A percentile compares a stretch with the other conserved stretches of the same genome.
phyloP scores from a whole-genome alignment of 208 protist species.

The Trypanosoma avium region DNA sequence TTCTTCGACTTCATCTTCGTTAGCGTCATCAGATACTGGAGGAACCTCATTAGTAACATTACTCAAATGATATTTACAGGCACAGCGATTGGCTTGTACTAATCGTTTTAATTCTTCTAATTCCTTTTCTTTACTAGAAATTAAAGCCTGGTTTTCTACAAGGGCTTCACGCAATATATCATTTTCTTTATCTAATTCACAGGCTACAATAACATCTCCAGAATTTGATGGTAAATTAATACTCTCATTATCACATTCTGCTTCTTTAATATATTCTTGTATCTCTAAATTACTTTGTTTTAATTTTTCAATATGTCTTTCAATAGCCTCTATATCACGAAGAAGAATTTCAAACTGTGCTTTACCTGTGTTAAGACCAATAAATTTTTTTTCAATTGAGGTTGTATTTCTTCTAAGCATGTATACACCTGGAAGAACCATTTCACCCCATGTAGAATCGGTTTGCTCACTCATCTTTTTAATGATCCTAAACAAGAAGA shows the following conservation, averaged over 20 bases:
- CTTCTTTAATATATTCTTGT: constrained; percentile 30
- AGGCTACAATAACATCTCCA: constrained; percentile 11
- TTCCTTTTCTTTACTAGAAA: constrained; percentile 32
- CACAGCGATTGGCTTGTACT: constrained; percentile 32
- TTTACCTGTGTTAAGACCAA: constrained; percentile 12
- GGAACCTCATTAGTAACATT: not conserved
- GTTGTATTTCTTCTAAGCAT: constrained; percentile 55
- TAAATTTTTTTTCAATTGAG: constrained; percentile 3
- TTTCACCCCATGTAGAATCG: constrained; percentile 57
- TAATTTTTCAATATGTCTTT: constrained; percentile 54
- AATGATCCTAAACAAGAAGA: not conserved
- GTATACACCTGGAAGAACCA: constrained; percentile 81
- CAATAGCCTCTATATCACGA: constrained; percentile 54
- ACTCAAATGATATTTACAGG: constrained; percentile 18
- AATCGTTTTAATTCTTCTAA: constrained; percentile 27
- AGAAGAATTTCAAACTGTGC: constrained; percentile 60
- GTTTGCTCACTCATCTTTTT: constrained; percentile 8
- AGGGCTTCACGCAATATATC: constrained; percentile 37
- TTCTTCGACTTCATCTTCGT: not conserved
- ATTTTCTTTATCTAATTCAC: constrained; percentile 28
- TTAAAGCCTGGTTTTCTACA: constrained; percentile 40
- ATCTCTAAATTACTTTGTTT: constrained; percentile 69
- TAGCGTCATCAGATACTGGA: not conserved
- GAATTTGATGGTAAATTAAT: not conserved
- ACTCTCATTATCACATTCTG: not conserved